These are phyloP conservation scores for Penicillium sp. DNA, from an alignment of 2,329 filamentous ascomycete genomes.

Conservation along the genomic window DNA sequence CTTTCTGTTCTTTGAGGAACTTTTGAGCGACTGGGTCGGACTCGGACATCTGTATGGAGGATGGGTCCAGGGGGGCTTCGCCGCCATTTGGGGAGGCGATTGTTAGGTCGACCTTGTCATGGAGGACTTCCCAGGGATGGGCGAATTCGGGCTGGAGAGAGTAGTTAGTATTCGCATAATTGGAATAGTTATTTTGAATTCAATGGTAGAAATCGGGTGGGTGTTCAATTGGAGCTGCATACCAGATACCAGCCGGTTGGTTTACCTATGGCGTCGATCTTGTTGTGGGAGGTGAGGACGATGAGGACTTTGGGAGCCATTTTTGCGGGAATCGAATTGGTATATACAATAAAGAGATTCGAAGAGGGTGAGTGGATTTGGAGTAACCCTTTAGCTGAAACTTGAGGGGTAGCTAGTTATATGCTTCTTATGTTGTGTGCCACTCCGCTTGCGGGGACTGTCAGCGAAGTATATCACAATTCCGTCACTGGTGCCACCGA, in stretches of 20 bases:
- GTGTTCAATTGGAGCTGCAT: constrained; percentile 14
- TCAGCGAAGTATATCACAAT: constrained; percentile 6
- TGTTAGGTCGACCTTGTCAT: constrained; percentile 54
- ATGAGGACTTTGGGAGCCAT: constrained; percentile 63
- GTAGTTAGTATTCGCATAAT: background rate
- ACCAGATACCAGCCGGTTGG: constrained; percentile 72
- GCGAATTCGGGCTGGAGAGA: constrained; percentile 56
- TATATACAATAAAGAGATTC: background rate
- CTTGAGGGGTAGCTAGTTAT: background rate
- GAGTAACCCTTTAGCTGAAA: no score
- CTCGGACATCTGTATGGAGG: constrained; percentile 56
- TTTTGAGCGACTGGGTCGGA: constrained; percentile 52
- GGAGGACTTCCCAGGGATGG: constrained; percentile 62
- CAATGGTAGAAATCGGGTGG: background rate
- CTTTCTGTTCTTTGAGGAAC: constrained; percentile 58
- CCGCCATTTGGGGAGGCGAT: constrained; percentile 65
- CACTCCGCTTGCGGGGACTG: background rate
- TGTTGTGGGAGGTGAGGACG: constrained; percentile 64
- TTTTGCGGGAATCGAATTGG: constrained; percentile 3
- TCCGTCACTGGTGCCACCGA: constrained; percentile 11
- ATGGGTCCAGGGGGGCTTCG: constrained; percentile 60
- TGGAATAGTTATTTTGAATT: background rate
- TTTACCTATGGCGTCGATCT: constrained; percentile 44
- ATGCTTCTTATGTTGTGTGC: background rate
- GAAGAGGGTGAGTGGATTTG: no score